Evolutionary conservation across 2,329 filamentous ascomycete genomes (phyloP).

Genomic region (Fusarium brevicatenulatum): DNA sequence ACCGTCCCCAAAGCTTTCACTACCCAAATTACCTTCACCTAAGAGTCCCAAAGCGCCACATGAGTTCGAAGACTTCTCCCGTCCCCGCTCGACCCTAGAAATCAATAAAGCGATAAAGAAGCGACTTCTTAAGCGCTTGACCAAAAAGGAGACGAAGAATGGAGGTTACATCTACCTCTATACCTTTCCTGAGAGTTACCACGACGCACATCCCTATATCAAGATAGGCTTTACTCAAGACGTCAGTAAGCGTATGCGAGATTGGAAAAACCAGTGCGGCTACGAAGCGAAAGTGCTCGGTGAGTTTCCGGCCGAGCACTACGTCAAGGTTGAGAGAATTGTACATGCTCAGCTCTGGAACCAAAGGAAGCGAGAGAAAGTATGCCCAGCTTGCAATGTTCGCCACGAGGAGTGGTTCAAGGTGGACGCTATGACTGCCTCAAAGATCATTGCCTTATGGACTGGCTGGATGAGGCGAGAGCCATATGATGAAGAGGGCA

Average conservation of each 20-base stretch:
- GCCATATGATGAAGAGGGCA: slow-evolving; percentile 45
- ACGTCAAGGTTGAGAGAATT: slow-evolving; percentile 45
- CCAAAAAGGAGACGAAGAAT: neutral
- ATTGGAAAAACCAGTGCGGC: slow-evolving; percentile 38
- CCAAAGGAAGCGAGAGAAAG: slow-evolving; percentile 38
- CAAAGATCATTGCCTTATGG: slow-evolving; percentile 41
- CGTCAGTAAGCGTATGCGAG: slow-evolving; percentile 36
- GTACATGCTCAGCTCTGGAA: slow-evolving; percentile 45
- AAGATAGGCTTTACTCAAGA: slow-evolving; percentile 47
- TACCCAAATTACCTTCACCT: neutral
- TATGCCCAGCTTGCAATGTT: slow-evolving; percentile 37
- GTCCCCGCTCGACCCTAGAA: neutral
- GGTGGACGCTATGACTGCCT: slow-evolving; percentile 25
- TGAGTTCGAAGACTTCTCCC: slow-evolving; percentile 32
- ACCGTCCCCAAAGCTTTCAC: neutral
- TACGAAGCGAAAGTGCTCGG: slow-evolving; percentile 39
- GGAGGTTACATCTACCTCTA: slow-evolving; percentile 44
- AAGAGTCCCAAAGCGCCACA: slow-evolving; percentile 12
- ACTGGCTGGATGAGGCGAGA: slow-evolving; percentile 40
- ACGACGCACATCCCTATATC: slow-evolving; percentile 30
- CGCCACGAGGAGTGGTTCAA: slow-evolving; percentile 47
- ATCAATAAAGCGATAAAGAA: slow-evolving; percentile 35
- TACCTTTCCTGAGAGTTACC: slow-evolving; percentile 34
- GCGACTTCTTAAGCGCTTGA: slow-evolving; percentile 17
- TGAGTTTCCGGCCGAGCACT: slow-evolving; percentile 25